phyloP scores from a whole-genome alignment of 306 rosid species.

The Rosa chinensis region DNA sequence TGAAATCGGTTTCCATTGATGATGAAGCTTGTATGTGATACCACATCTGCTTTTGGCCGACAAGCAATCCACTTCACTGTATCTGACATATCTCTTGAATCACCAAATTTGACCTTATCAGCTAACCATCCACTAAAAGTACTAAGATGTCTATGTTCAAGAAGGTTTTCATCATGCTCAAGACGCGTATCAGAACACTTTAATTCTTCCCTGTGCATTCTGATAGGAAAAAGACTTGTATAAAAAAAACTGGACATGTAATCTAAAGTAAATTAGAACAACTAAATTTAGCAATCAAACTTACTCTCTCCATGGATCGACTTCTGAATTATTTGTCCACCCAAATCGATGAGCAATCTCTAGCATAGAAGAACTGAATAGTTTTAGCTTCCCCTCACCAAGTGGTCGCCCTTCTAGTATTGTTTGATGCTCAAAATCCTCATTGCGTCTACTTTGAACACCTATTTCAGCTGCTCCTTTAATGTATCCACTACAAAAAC shows the following conservation, averaged over 20 bases:
- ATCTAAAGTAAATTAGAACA: not conserved
- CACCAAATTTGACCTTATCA: not conserved
- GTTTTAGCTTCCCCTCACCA: not conserved
- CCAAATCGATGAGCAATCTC: not conserved
- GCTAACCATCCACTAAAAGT: not conserved
- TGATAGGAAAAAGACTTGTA: not conserved
- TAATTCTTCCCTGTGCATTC: not conserved
- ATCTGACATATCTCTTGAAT: not conserved
- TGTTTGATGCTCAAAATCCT: not conserved
- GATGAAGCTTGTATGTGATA: not conserved
- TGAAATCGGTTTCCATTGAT: not conserved
- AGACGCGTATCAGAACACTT: not conserved
- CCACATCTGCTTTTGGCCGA: not conserved
- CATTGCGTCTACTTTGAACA: not conserved
- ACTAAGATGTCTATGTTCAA: not conserved
- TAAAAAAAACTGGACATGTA: not conserved
- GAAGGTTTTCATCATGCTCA: not conserved
- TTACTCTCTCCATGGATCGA: not conserved
- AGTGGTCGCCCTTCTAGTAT: not conserved
- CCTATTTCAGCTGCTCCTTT: not conserved
- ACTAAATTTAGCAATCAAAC: not conserved
- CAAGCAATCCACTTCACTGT: constrained; percentile 1
- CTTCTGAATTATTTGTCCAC: not conserved
- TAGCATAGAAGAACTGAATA: not conserved
- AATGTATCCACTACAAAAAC: not conserved